Base-by-base conservation (phyloP, 345 rosid genomes). In the Eucalyptus polybractea region DNA sequence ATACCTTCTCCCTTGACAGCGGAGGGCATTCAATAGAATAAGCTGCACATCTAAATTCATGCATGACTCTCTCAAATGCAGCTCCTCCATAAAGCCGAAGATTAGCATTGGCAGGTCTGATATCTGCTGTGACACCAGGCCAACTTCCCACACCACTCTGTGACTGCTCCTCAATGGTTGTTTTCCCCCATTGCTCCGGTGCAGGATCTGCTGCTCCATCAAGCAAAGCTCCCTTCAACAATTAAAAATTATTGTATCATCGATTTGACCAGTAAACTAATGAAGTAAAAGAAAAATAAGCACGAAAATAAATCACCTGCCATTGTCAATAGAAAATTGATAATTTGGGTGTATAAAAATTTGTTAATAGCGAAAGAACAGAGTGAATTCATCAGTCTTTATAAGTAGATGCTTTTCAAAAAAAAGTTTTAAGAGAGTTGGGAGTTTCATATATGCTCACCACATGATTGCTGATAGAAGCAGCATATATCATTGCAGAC, bases 141-240 rank as follows among this genome's bases (percentile, higher is more conserved):
- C 99, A 98, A 90, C 95, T 95, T 88, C 98, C 98, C 90, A 96
- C 93, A 31, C 99, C 96, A 91, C 99, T 97, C 92, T 96, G 95
- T 31, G 95, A 91, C 91, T 94, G 96, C 89, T 98, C 99, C 91
- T 98, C 97, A 45, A 87, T 93, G 22, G 98, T 96, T 92, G 98
- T 96, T 92, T 95, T 97, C 16, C 99, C 99, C 99, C 99, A 98
- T 89, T 95, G 96, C 93, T 98, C 99, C 2, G 99, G 99, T 69
- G 99, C 96, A 89, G 99, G 99, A 93, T 95, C 97, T 90, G 99
- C 98, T 69, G 98, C 99, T 93, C 99, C 99, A 91, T 98, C 98
- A 92, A 98, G 93, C 93, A 97, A 92, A 80, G 97, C 95, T 88
- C 97, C 98, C 99, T 97, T 90, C 80, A 90, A 58, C 62, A 89